Evolutionary conservation across 805 yeast species (phyloP).

Genomic region (Wickerhamiella azymoides): DNA sequence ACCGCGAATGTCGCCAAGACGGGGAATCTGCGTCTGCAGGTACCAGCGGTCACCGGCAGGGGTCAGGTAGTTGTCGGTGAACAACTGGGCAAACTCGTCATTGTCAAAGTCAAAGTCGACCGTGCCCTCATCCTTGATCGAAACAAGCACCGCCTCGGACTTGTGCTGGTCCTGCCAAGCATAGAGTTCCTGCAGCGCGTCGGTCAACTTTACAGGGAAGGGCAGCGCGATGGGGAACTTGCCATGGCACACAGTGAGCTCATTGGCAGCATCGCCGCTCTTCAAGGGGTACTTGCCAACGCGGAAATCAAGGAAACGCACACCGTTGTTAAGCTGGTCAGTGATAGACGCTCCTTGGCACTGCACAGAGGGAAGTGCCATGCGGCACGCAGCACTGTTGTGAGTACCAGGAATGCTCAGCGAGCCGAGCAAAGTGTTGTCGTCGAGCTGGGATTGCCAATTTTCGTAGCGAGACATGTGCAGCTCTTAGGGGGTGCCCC

Average conservation of each 20-base stretch:
- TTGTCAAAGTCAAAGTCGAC: conserved; percentile 47
- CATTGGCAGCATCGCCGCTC: conserved; percentile 23
- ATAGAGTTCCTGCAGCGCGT: conserved; percentile 45
- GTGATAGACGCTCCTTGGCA: conserved; percentile 52
- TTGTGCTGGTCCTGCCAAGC: conserved; percentile 38
- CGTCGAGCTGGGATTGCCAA: conserved; percentile 45
- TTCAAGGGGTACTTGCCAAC: conserved; percentile 19
- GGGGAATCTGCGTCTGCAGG: conserved; percentile 42
- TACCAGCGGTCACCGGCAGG: conserved; percentile 45
- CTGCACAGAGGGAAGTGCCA: conserved; percentile 60
- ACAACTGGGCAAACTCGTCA: conserved; percentile 50
- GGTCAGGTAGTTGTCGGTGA: conserved; percentile 44
- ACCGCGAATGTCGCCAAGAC: conserved; percentile 49
- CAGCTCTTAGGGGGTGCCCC: neutral
- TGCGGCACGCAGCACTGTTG: conserved; percentile 59
- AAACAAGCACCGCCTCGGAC: conserved; percentile 50
- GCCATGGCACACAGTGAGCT: conserved; percentile 58
- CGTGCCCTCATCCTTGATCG: conserved; percentile 62
- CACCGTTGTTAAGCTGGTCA: conserved; percentile 56
- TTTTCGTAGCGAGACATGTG: conserved; percentile 9
- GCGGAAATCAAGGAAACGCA: conserved; percentile 60
- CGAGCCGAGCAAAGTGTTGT: conserved; percentile 36
- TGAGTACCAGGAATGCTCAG: conserved; percentile 77
- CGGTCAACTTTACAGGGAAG: conserved; percentile 38
- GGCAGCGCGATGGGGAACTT: conserved; percentile 58